Base-by-base conservation (phyloP, 345 rosid genomes). In the Nasturtium officinale region DNA sequence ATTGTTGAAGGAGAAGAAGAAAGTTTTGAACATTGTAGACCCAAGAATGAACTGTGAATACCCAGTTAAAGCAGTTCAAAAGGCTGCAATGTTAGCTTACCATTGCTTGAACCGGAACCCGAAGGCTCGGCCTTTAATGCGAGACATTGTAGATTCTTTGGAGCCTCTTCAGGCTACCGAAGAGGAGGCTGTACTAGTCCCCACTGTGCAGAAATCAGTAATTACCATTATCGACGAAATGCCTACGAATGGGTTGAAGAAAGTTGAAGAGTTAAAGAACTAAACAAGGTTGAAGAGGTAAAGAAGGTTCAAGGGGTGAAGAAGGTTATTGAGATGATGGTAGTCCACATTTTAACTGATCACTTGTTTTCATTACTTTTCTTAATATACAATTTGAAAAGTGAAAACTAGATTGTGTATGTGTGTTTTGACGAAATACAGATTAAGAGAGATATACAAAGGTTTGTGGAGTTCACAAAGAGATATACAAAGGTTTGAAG, bases 111-210 rank as follows among this genome's bases (percentile, higher is more conserved):
- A 90, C 82, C 67, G 89, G 35, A 90, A 95, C 60, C 97, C 97
- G 0, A 95, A 91, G 82, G 99, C 97, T 9, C 77, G 99, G 78
- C 99, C 99, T 70, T 80, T 95, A n/a, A 95, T 95, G 99, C 85
- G 97, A 46, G 97, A 95, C 67, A 87, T 95, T 35, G 97, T 95
- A 1, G 97, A 90, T 72, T 87, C 99, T 15, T 76, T 90, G 85
- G 99, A 95, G 82, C 99, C 97, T 29, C 82, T 91, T 78, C 97
- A 91, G 77, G 84, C 76, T 9, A 59, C 77, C 0, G 90, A 84
- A 57, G 84, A 81, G 16, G 82, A 67, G 38, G 65, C 56, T 9
- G 62, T 76, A 46, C 43, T 51, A 38, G 77, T 56, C 58, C 72
- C 80, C 12, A 65, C 77, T 30, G 61, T 65, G 5, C 82, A 76